Evolutionary conservation across 202 grass and related monocot species (phyloP), one percentile per base, ranked within the genome.

Genomic region (Carex arenaria): DNA sequence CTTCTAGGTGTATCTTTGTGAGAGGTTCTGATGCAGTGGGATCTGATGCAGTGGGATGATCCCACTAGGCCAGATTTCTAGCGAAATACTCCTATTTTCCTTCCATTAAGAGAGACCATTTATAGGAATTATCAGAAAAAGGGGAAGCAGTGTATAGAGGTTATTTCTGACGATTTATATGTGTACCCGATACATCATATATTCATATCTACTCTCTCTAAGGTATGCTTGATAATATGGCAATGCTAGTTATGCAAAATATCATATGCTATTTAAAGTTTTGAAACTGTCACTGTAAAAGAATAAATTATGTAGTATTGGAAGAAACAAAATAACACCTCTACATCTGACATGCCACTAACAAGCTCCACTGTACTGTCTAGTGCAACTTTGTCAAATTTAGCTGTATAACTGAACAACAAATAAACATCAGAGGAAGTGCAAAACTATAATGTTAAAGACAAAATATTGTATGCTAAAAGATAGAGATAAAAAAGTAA

Each of bases 311-410:
- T 72, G 3, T 22, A 53, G 20, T 8, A 74, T 26, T 74, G 20
- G 47, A 22, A 14, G 22, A 52, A 74, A 26, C 3, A 83, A 67
- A 66, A 42, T 30, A 65, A 14, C 87, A 98, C 95, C 95, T 95
- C 85, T 40, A 84, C 84, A 85, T 85, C 85, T 23, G 91, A 89
- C 79, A 98, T 88, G 87, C 91, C 83, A 7, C 79, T 81, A 80
- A 95, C 91, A 30, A 65, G 81, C 83, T 91, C 83, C 71, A 95
- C 88, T n/a, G 90, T 62, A 84, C 87, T 82, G 73, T 88, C 91
- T 2, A 98, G 87, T 2, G 34, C 66, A 61, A 98, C 92, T 81
- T 98, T 95, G 80, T 98, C 95, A 65, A 98, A 98, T 83, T 90
- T 95, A 72, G 62, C 70, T 55, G 95, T 98, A 82, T 95, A 98